Conservation (phyloP, 179 eudicot species). For the Amaranthus tricolor region DNA sequence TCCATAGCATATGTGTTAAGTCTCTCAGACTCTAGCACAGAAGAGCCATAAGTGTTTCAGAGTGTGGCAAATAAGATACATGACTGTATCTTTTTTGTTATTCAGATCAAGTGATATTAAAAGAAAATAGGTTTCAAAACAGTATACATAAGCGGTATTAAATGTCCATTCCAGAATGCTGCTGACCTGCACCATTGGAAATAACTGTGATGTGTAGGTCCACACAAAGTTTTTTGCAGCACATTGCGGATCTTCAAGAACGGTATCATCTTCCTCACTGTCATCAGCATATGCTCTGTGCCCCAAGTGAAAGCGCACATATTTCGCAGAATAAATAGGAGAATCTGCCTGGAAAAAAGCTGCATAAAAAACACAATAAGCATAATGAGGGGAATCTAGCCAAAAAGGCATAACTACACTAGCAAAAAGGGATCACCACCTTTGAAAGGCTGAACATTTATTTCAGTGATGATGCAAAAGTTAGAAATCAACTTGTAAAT, state of each 20-base stretch:
- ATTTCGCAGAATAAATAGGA: constrained; percentile 82
- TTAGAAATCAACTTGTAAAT: constrained; percentile 54
- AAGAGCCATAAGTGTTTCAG: background rate
- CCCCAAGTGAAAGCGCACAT: constrained; percentile 74
- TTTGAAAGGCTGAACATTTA: constrained; percentile 63
- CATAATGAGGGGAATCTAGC: background rate
- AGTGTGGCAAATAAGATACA: background rate
- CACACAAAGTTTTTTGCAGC: constrained; percentile 57
- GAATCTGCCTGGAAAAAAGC: constrained; percentile 63
- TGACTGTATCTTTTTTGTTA: background rate
- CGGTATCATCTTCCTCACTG: constrained; percentile 22
- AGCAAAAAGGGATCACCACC: constrained; percentile 34
- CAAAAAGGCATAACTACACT: background rate
- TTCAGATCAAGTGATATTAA: background rate
- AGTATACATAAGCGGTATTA: background rate
- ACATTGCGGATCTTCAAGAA: constrained; percentile 22
- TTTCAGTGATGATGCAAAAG: constrained; percentile 61
- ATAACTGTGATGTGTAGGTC: constrained; percentile 71
- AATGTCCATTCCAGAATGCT: background rate
- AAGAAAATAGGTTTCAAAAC: background rate
- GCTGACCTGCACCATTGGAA: constrained; percentile 76
- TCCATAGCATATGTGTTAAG: background rate
- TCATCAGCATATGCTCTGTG: constrained; percentile 40
- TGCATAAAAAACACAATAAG: constrained; percentile 28
- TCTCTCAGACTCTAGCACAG: background rate